A percentile compares a stretch with the other conserved stretches of the same genome.
phyloP scores from a whole-genome alignment of 805 yeast genomes.

The Kuraishia piskuri region DNA sequence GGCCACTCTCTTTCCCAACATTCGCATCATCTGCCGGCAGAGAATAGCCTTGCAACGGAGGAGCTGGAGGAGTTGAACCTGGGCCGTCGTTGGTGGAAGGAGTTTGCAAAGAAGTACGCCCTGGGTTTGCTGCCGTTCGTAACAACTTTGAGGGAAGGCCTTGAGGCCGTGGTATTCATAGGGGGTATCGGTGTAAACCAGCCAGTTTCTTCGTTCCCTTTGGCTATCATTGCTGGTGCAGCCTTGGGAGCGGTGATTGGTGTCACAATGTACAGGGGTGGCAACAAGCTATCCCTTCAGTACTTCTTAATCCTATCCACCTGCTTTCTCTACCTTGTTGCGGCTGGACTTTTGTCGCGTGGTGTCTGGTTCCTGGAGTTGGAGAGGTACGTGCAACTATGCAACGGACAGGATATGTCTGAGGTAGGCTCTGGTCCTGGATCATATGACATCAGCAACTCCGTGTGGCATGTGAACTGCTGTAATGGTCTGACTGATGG shows the following conservation, averaged over 20 bases:
- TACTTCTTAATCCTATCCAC: conserved; percentile 68
- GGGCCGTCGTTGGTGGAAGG: conserved; percentile 12
- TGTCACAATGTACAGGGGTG: conserved; percentile 60
- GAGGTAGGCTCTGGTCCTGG: conserved; percentile 94
- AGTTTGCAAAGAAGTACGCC: conserved; percentile 51
- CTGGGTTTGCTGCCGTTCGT: conserved; percentile 49
- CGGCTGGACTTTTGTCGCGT: conserved; percentile 78
- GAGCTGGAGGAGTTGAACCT: conserved; percentile 6
- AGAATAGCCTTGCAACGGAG: neutral
- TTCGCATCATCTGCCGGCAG: neutral
- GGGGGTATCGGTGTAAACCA: conserved; percentile 72
- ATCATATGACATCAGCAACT: conserved; percentile 67
- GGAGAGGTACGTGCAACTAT: conserved; percentile 62
- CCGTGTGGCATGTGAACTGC: conserved; percentile 93
- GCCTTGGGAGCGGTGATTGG: conserved; percentile 59
- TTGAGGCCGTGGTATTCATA: conserved; percentile 75
- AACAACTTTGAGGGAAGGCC: conserved; percentile 73
- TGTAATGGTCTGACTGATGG: conserved; percentile 93
- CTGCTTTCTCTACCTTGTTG: conserved; percentile 72
- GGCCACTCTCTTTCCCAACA: conserved; percentile 16
- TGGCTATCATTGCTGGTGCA: conserved; percentile 54
- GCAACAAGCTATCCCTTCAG: conserved; percentile 68
- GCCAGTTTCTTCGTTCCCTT: conserved; percentile 51
- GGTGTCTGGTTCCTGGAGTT: conserved; percentile 90
- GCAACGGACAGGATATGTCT: conserved; percentile 77